Percentiles rank a stretch among this genome's conserved stretches.
These are phyloP conservation scores for Cladosporium colombiae DNA, from an alignment of 2,329 filamentous ascomycete species.

Conservation along the genomic window DNA sequence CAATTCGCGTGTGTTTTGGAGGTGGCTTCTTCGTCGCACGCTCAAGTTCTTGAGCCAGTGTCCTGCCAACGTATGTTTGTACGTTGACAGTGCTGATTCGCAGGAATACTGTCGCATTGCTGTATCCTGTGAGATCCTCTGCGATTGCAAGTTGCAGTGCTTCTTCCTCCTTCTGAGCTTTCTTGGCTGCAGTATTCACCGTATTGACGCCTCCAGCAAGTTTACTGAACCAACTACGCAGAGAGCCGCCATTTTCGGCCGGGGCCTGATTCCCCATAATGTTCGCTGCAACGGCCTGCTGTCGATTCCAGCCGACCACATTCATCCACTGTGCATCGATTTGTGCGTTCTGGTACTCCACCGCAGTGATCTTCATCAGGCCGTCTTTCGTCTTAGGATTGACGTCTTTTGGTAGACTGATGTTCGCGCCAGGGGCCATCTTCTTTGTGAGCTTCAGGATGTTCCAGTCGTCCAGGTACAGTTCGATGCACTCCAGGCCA, in stretches of 20 bases:
- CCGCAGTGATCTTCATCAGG: constrained; percentile 79
- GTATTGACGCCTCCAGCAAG: constrained; percentile 44
- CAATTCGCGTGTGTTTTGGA: constrained; percentile 80
- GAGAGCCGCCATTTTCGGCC: constrained; percentile 31
- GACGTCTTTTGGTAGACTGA: constrained; percentile 75
- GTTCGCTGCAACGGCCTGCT: constrained; percentile 22
- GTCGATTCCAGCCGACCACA: constrained; percentile 79
- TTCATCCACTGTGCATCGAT: constrained; percentile 91
- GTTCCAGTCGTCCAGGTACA: constrained; percentile 86
- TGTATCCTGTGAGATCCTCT: constrained; percentile 70
- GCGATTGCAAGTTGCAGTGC: constrained; percentile 62
- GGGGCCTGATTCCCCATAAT: constrained; percentile 50
- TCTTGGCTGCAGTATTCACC: constrained; percentile 59
- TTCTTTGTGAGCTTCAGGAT: constrained; percentile 81
- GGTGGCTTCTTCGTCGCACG: constrained; percentile 96
- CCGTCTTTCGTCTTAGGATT: constrained; percentile 82
- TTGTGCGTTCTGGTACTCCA: constrained; percentile 84
- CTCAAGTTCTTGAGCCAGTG: constrained; percentile 82
- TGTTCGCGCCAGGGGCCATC: constrained; percentile 71
- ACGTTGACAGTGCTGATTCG: constrained; percentile 83
- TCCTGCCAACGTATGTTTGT: constrained; percentile 69
- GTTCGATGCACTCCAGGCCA: constrained; percentile 79
- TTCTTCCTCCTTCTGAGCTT: constrained; percentile 63
- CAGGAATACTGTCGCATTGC: constrained; percentile 81
- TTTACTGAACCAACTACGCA: constrained; percentile 78